Conservation (phyloP, 148 eudicot genomes). For the Rhododendron kiyosumense region DNA sequence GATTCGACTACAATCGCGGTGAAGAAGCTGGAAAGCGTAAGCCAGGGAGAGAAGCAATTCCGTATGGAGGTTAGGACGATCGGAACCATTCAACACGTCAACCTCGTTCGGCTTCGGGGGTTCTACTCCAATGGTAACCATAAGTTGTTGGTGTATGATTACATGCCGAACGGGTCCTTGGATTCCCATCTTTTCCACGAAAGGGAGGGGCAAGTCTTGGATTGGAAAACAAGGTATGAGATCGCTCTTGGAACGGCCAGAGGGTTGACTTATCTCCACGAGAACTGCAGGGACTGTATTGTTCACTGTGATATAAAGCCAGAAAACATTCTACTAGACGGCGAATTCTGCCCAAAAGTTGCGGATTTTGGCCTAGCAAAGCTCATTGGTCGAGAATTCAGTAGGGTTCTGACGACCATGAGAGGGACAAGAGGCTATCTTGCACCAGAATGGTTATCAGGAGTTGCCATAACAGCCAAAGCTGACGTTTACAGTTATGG, state of each 20-base stretch:
- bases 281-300: slow-evolving; percentile 41
- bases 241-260: slow-evolving; percentile 38
- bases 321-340: slow-evolving; percentile 36
- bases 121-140: slow-evolving; percentile 48
- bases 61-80: slow-evolving; percentile 65
- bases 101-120: slow-evolving; percentile 62
- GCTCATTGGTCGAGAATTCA: slow-evolving; percentile 35
- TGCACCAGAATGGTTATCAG: slow-evolving; percentile 50
- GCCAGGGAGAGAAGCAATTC: slow-evolving; percentile 64
- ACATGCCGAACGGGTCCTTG: slow-evolving; percentile 43
- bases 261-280: slow-evolving; percentile 42
- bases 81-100: slow-evolving; percentile 60
- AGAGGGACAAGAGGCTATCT: slow-evolving; percentile 46
- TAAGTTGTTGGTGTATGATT: slow-evolving; percentile 47
- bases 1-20: slow-evolving; percentile 52
- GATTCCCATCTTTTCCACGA: slow-evolving; percentile 29
- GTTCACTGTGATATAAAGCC: slow-evolving; percentile 43
- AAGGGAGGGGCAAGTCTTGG: background rate
- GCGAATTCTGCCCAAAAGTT: slow-evolving; percentile 30
- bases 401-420: slow-evolving; percentile 36
- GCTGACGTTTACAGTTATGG: slow-evolving; percentile 66
- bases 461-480: slow-evolving; percentile 53
- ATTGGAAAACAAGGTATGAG: slow-evolving; percentile 39
- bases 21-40: slow-evolving; percentile 53
- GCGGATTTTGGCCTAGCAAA: slow-evolving; percentile 46